Conservation (phyloP, 1,284 basidiomycete genomes). For the Naganishia sp. region DNA sequence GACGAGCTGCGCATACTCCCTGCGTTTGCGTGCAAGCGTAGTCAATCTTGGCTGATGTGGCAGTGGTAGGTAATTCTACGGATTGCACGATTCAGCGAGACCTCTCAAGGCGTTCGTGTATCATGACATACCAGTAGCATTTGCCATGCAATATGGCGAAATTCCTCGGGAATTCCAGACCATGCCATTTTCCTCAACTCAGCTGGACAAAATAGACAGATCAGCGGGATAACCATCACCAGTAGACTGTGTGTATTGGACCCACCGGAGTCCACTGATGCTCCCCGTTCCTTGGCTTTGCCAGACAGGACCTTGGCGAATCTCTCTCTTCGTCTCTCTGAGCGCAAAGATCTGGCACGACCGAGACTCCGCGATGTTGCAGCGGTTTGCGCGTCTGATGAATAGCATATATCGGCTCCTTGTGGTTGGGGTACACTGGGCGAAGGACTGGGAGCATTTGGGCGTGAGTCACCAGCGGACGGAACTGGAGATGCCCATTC, state of each 20-base stretch:
- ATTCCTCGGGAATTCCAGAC: constrained; percentile 85
- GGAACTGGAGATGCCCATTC: constrained; percentile 43
- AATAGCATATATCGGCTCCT: constrained; percentile 11
- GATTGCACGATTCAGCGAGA: constrained; percentile 25
- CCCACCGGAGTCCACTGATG: constrained; percentile 39
- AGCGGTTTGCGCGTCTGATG: constrained; percentile 1
- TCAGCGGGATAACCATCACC: constrained; percentile 1
- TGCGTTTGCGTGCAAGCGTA: constrained; percentile 82
- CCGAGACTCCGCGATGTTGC: background rate
- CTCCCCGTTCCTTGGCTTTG: constrained; percentile 39
- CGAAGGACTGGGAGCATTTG: background rate
- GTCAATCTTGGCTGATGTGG: constrained; percentile 73
- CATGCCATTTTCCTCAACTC: constrained; percentile 89
- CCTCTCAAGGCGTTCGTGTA: too few species aligned
- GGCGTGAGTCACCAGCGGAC: background rate
- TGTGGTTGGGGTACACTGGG: background rate
- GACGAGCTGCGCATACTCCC: constrained; percentile 87
- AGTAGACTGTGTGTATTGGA: constrained; percentile 1
- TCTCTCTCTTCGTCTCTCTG: constrained; percentile 49
- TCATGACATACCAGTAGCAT: constrained; percentile 72
- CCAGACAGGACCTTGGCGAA: constrained; percentile 46
- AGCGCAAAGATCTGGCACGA: constrained; percentile 40
- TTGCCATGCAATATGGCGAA: constrained; percentile 93
- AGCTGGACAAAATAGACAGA: constrained; percentile 36
- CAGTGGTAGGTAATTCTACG: constrained; percentile 88